phyloP scores from a whole-genome alignment of 345 rosid species.

The Abelmoschus esculentus region DNA sequence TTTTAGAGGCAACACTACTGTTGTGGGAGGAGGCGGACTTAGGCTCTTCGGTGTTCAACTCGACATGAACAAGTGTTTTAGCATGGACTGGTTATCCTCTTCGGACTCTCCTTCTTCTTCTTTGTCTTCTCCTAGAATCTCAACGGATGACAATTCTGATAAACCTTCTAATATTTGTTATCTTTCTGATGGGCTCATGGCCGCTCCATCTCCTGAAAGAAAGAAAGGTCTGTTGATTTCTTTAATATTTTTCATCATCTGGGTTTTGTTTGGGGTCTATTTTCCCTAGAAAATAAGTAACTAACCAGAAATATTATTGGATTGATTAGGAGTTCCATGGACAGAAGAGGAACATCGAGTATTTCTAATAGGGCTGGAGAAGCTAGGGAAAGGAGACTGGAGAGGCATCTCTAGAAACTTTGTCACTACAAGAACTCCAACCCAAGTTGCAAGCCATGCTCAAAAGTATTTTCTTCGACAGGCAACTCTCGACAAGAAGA shows the following conservation, averaged over 20 bases:
- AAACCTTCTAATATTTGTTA: constrained; percentile 14
- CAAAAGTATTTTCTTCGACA: constrained; percentile 63
- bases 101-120: constrained; percentile 20
- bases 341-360: constrained; percentile 58
- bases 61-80: constrained; percentile 45
- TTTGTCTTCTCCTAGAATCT: constrained; percentile 24
- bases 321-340: constrained; percentile 52
- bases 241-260: background rate
- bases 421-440: constrained; percentile 60
- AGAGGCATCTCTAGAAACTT: constrained; percentile 58
- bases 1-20: constrained; percentile 6
- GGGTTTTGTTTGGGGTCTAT: background rate
- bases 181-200: background rate
- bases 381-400: constrained; percentile 71
- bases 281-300: background rate
- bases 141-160: constrained; percentile 26
- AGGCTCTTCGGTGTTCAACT: constrained; percentile 59
- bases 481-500: constrained; percentile 39
- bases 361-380: constrained; percentile 48
- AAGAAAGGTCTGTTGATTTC: constrained; percentile 35
- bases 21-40: constrained; percentile 19
- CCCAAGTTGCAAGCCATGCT: constrained; percentile 75
- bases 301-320: background rate
- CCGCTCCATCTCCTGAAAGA: constrained; percentile 11
- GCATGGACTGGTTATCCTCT: constrained; percentile 45